phyloP scores from a whole-genome alignment of 768 basidiomycete species.

The Tulasnella sp. region DNA sequence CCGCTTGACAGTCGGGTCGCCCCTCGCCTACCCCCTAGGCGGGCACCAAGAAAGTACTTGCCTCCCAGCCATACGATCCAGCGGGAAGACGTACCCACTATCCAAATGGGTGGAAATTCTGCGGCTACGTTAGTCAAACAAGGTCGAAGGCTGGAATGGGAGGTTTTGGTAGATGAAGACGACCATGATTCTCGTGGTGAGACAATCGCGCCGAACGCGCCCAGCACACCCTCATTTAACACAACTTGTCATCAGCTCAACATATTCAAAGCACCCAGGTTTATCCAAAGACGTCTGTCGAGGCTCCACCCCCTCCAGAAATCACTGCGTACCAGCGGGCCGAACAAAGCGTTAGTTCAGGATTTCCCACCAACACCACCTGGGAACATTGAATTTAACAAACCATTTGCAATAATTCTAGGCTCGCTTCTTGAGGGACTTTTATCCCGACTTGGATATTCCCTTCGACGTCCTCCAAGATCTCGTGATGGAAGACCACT shows the following conservation, averaged over 20 bases:
- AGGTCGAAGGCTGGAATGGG: background rate
- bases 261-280: background rate
- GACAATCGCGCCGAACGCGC: background rate
- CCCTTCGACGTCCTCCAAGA: background rate
- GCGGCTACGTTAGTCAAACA: background rate
- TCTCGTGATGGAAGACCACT: background rate
- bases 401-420: background rate
- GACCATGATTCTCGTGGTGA: background rate
- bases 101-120: background rate
- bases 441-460: background rate
- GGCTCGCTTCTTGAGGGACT: background rate
- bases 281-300: background rate
- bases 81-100: background rate
- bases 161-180: background rate
- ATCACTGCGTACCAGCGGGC: background rate
- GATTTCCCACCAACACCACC: background rate
- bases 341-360: background rate
- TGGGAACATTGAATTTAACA: no score
- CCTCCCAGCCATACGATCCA: background rate
- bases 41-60: background rate
- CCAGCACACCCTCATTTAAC: background rate
- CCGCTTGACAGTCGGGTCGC: background rate
- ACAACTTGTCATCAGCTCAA: background rate
- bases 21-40: background rate
- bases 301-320: background rate